Base-by-base conservation (phyloP, 441 rosid species). In the Pelargonium myrrhifolium region DNA sequence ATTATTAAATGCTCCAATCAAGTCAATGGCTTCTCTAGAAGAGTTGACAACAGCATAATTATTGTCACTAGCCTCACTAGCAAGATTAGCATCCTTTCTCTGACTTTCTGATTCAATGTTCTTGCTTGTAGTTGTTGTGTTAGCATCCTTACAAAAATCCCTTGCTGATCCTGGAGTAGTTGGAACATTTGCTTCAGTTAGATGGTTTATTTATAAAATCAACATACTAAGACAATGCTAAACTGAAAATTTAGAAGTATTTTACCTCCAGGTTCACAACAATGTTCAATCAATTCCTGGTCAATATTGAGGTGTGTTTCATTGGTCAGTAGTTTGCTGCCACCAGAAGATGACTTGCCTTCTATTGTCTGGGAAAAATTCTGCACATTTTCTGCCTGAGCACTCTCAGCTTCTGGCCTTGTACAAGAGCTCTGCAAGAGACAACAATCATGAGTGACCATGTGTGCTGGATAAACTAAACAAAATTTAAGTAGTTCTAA, bases 381-480 rank as follows among this genome's bases (percentile, higher is more conserved):
- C 64, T 55, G 73, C 74, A 68, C 63, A 66, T 75, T 79, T 65
- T 87, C 83, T 70, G 72, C 65, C 42, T 71, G 79, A 14, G 72
- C 77, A 58, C 82, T 72, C 75, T 89, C 95, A 35, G 83, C 85
- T 77, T 88, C 89, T 42, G 90, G 89, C 69, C 85, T 88, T 39
- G 89, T 79, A 74, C 92, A 88, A 69, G 95, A 87, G 82, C 95
- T 92, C 98, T 88, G 85, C 85, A 85, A 69, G 63, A 79, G 66
- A 84, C 74, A 77, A 58, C 61, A 82, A 79, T 71, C 63, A 70
- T 53, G 60, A 58, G 64, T 68, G 65, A 21, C 42, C 62, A 24
- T 24, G 2, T 2, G 28, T 24, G 28, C 49, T 43, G 49, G 49
- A 43, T 7, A 43, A 43, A 43, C 49, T 43, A 4, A 43, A 12